Percentiles rank a stretch among this genome's conserved stretches.
phyloP scores from a whole-genome alignment of 2,329 filamentous ascomycete species.

The Pseudogymnoascus sp. region DNA sequence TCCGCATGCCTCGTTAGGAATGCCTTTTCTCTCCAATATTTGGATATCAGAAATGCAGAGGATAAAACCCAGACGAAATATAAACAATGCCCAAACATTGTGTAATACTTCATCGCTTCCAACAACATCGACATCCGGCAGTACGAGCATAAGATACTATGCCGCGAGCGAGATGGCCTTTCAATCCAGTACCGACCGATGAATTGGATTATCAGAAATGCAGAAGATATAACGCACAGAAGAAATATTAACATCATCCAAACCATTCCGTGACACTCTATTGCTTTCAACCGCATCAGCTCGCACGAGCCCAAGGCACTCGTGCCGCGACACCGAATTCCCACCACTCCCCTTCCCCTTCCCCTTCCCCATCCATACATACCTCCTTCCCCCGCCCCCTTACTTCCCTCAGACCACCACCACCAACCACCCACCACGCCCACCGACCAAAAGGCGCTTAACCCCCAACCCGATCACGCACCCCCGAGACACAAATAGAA shows the following conservation, averaged over 20 bases:
- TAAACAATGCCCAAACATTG: background rate
- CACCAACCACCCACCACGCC: background rate
- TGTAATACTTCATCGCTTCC: background rate
- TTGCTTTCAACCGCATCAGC: background rate
- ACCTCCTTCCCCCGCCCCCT: background rate
- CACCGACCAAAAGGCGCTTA: background rate
- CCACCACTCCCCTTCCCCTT: background rate
- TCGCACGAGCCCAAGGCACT: background rate
- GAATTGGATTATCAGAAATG: background rate
- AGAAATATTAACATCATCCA: background rate
- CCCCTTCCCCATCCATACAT: background rate
- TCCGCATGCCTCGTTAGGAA: background rate
- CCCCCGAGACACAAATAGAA: background rate
- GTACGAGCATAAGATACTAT: background rate
- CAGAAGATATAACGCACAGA: background rate
- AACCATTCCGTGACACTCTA: background rate
- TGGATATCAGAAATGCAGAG: background rate
- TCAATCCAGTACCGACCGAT: background rate
- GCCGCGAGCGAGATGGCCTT: background rate
- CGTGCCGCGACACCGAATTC: background rate
- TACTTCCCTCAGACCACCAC: background rate
- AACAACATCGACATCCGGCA: background rate
- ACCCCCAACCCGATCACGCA: background rate
- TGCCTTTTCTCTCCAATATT: background rate
- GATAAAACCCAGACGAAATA: background rate